A percentile compares a stretch with the other conserved stretches of the same genome.
Evolutionary conservation across 306 rosid genomes (phyloP).

Genomic region (Citrullus mucosospermus): DNA sequence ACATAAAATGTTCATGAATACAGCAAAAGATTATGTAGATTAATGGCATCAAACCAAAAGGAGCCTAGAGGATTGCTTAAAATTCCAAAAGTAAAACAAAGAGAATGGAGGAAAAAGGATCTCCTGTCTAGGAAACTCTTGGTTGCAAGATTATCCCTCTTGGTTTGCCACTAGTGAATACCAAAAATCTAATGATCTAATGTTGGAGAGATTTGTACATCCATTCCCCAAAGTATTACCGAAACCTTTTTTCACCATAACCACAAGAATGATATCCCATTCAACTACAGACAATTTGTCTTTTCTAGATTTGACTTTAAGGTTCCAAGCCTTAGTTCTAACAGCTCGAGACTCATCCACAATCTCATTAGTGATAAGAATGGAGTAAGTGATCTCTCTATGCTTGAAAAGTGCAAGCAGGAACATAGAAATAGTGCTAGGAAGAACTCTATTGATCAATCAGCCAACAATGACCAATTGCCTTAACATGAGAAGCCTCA

Average conservation of each 20-base stretch:
- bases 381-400: no score
- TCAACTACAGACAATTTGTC: neutral
- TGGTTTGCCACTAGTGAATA: neutral
- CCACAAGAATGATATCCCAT: neutral
- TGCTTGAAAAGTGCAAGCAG: neutral
- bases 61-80: neutral
- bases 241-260: neutral
- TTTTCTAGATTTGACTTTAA: neutral
- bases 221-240: neutral
- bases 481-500: neutral
- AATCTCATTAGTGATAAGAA: neutral
- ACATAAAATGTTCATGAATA: neutral
- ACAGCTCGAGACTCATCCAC: neutral
- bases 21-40: neutral
- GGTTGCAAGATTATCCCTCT: neutral
- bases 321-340: neutral
- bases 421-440: neutral
- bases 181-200: neutral
- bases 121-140: neutral
- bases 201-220: neutral
- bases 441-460: neutral
- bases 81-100: neutral
- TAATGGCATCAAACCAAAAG: neutral
- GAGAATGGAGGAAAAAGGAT: neutral
- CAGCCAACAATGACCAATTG: neutral